Evolutionary conservation across 2,329 filamentous ascomycete genomes (phyloP).

Genomic region (Alternaria gaisen): DNA sequence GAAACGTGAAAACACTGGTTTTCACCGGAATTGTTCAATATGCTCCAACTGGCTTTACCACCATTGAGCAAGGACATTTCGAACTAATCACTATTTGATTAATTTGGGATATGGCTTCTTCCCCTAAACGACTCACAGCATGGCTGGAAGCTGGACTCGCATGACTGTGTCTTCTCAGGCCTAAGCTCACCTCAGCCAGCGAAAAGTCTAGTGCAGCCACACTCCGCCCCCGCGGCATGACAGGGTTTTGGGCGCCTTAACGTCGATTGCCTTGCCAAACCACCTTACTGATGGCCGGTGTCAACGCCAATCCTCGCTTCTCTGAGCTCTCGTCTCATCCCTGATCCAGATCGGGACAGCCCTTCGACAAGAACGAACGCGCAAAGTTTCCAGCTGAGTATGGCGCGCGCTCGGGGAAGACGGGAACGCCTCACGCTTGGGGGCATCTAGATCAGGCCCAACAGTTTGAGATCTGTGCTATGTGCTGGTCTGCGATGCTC

Average conservation of each 20-base stretch:
- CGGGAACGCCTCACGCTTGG: background rate
- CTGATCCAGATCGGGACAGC: slow-evolving; percentile 6
- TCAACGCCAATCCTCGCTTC: slow-evolving; percentile 1
- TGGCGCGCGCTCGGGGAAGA: slow-evolving; percentile 1
- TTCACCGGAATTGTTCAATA: background rate
- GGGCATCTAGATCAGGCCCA: slow-evolving; percentile 5
- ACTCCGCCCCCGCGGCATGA: background rate
- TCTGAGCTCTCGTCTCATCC: slow-evolving; percentile 5
- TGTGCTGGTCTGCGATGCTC: background rate
- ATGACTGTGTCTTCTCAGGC: background rate
- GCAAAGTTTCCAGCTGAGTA: background rate
- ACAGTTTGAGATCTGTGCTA: slow-evolving; percentile 2
- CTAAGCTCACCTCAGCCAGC: slow-evolving; percentile 1
- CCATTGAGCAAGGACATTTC: background rate
- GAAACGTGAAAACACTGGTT: background rate
- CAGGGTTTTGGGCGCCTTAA: background rate
- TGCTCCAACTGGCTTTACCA: background rate
- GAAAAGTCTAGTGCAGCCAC: background rate
- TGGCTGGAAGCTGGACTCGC: background rate
- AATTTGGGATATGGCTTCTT: background rate
- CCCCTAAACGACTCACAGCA: background rate
- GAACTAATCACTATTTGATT: background rate
- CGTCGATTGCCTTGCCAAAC: slow-evolving; percentile 1
- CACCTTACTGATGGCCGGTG: background rate
- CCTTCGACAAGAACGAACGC: background rate